Evolutionary conservation across 371 early-diverging fungal species (phyloP).

Genomic region (Gilbertella persicaria): DNA sequence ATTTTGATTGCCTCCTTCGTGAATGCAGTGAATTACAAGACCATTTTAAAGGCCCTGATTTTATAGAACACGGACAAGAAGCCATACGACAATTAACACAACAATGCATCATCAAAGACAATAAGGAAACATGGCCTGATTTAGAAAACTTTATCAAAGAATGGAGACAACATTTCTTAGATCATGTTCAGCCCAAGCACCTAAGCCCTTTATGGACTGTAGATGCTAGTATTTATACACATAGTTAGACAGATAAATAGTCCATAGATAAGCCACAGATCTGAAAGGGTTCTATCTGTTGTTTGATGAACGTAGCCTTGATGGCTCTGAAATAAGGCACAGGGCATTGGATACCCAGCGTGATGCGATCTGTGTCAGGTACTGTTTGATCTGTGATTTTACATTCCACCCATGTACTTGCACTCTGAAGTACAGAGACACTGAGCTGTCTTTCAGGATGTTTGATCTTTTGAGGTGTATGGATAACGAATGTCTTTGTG

Average conservation of each 20-base stretch:
- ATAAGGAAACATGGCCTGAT: slow-evolving; percentile 34
- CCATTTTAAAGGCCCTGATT: slow-evolving; percentile 47
- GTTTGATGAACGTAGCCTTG: slow-evolving; percentile 27
- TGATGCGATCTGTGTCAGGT: slow-evolving; percentile 4
- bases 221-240: slow-evolving; percentile 40
- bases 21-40: slow-evolving; percentile 40
- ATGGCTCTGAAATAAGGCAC: slow-evolving; percentile 25
- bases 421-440: slow-evolving; percentile 29
- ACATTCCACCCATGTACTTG: slow-evolving; percentile 31
- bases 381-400: slow-evolving; percentile 11
- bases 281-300: slow-evolving; percentile 33
- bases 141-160: slow-evolving; percentile 38
- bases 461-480: slow-evolving; percentile 29
- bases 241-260: slow-evolving; percentile 26
- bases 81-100: slow-evolving; percentile 39
- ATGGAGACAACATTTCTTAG: slow-evolving; percentile 62
- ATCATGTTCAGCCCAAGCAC: slow-evolving; percentile 39
- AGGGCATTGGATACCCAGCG: slow-evolving; percentile 19
- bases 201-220: slow-evolving; percentile 53
- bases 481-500: slow-evolving; percentile 24
- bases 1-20: slow-evolving; percentile 28
- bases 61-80: slow-evolving; percentile 51
- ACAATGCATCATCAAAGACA: slow-evolving; percentile 13
- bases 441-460: slow-evolving; percentile 23
- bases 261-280: slow-evolving; percentile 43